Base-by-base conservation (phyloP, 805 yeast genomes). In the Candida koratica region DNA sequence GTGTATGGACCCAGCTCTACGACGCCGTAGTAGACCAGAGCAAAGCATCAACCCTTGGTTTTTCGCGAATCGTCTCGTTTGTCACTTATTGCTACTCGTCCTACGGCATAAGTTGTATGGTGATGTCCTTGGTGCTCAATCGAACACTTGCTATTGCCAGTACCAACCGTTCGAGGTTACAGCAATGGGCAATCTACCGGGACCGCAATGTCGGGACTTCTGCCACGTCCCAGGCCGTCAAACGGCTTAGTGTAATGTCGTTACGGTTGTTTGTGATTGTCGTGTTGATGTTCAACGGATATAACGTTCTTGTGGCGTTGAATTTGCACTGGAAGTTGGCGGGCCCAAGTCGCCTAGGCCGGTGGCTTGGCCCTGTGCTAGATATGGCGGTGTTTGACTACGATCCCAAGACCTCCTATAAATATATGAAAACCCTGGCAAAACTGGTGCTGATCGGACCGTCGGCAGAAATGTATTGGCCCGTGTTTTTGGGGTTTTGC, bases 401-500 rank as follows among this genome's bases (percentile, higher is more conserved):
- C 36, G 51, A 53, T 36, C 40, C 47, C 4, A 53, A 44, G 9
- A 36, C 42, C 14, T 41, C 39, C 9, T 28, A 32, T n/a, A 46
- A 38, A 27, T 61, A 56, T 43, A 61, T 65, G 70, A 34, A 42
- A 28, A 56, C 65, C 28, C 44, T 56, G 18, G 28, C 30, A 13
- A 34, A 30, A 26, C 60, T 52, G 43, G 60, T 62, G 5, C 54
- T 53, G 45, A 45, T 61, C 9, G 73, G 75, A 4, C 84, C 85
- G 10, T 63, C 71, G 5, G 69, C 76, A 7, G 67, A 60, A 16
- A 67, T 71, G 45, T 69, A 70, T 48, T 79, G 84, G 77, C 77
- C 76, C 10, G 64, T 70, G 5, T 84, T 76, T 49, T 50, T 77
- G 19, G 58, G 76, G 2, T 61, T 79, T 38, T 81, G 89, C 52